Evolutionary conservation across 2,329 filamentous ascomycete species (phyloP).

Genomic region (Alternaria atra): DNA sequence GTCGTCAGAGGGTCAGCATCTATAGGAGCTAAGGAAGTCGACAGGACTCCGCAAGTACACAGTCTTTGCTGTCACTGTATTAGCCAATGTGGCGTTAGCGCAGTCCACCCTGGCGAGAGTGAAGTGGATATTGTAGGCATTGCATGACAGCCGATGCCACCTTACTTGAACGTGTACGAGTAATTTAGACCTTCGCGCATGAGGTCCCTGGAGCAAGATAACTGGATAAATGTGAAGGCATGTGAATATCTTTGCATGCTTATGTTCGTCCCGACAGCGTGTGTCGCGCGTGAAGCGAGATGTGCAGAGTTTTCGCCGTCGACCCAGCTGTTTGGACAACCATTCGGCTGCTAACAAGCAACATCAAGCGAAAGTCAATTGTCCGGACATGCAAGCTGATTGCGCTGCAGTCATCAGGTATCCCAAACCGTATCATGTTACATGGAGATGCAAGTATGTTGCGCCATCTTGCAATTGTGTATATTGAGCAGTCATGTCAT

Average conservation of each 20-base stretch:
- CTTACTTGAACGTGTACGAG: conserved; percentile 21
- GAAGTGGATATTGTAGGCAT: conserved; percentile 1
- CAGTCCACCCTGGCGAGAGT: conserved; percentile 7
- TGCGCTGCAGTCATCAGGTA: conserved; percentile 17
- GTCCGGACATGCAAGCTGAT: conserved; percentile 24
- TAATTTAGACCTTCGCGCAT: conserved; percentile 13
- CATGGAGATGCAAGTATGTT: conserved; percentile 20
- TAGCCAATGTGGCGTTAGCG: background rate
- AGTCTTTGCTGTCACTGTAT: conserved; percentile 5
- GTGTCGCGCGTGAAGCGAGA: conserved; percentile 31
- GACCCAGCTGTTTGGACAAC: conserved; percentile 36
- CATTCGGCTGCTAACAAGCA: conserved; percentile 27
- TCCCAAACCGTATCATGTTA: conserved; percentile 12
- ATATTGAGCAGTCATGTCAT: conserved; percentile 19
- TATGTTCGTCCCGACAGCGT: conserved; percentile 27
- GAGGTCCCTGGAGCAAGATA: conserved; percentile 5
- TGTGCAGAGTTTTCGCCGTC: conserved; percentile 27
- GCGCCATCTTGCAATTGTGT: conserved; percentile 16
- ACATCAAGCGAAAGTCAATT: conserved; percentile 22
- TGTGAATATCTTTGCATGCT: conserved; percentile 17
- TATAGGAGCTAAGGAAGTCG: background rate
- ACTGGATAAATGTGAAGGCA: conserved; percentile 7
- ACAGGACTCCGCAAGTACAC: background rate
- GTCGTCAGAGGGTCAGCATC: conserved; percentile 14
- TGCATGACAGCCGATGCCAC: conserved; percentile 8